These are phyloP conservation scores for Penicillium sumatraense DNA, from an alignment of 2,329 filamentous ascomycete genomes.

Conservation along the genomic window DNA sequence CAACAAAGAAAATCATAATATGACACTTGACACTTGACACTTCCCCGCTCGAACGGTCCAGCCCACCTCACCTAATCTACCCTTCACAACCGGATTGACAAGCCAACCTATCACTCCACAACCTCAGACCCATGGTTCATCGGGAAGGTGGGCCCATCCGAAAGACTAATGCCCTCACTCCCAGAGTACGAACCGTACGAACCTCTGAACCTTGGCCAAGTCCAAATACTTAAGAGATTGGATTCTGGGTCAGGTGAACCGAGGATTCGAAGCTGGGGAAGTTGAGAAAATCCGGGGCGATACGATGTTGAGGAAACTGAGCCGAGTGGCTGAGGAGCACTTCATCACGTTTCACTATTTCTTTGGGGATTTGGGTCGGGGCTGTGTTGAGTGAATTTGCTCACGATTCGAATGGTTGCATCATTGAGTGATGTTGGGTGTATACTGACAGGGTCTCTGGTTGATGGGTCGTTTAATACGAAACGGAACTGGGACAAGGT, in stretches of 20 bases:
- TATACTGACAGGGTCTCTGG: not conserved
- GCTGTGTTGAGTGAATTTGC: not conserved
- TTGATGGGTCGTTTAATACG: not conserved
- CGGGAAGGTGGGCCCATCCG: not conserved
- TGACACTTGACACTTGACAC: not conserved
- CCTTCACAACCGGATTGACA: not conserved
- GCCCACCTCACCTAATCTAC: not conserved
- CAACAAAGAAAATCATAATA: not conserved
- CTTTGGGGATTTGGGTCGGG: not conserved
- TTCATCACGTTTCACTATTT: not conserved
- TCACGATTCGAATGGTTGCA: not conserved
- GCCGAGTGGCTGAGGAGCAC: not conserved
- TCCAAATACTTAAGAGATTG: too few relatives aligned
- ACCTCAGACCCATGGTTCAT: not conserved
- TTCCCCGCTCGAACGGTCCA: not conserved
- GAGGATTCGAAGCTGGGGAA: not conserved
- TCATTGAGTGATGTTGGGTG: not conserved
- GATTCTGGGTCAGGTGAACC: not conserved
- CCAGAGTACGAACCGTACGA: too few relatives aligned
- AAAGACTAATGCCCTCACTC: not conserved
- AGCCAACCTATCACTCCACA: not conserved
- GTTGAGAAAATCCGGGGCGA: not conserved
- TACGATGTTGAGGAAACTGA: not conserved
- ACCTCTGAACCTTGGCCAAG: not conserved
- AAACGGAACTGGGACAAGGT: too few relatives aligned